Percentiles rank a stretch among this genome's conserved stretches.
These are phyloP conservation scores for Albizia julibrissin DNA, from an alignment of 306 rosid genomes.

Conservation along the genomic window DNA sequence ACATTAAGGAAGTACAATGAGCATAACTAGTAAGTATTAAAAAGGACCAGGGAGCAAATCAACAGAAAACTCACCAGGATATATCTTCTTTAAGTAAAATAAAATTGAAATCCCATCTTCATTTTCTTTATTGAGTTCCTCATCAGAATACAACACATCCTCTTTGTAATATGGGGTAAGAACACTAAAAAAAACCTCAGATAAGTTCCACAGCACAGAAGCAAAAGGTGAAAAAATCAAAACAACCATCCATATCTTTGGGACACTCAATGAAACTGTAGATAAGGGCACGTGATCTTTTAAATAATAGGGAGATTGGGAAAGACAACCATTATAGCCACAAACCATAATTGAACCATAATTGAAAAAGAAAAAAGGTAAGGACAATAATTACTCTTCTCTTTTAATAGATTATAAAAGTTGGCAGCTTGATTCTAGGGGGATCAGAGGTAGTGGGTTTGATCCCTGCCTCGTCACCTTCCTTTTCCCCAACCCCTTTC, in stretches of 20 bases:
- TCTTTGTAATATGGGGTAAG: conserved; percentile 94
- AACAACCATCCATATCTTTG: conserved; percentile 4
- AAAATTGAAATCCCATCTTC: conserved; percentile 94
- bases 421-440: background rate
- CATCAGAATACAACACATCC: conserved; percentile 75
- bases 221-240: background rate
- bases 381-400: background rate
- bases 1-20: conserved; percentile 31
- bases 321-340: background rate
- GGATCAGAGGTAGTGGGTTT: background rate
- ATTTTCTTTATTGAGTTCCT: conserved; percentile 68
- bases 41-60: conserved; percentile 21
- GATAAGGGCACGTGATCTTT: background rate
- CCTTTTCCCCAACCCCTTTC: background rate
- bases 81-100: conserved; percentile 86
- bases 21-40: conserved; percentile 6
- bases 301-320: background rate
- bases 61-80: conserved; percentile 76
- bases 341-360: background rate
- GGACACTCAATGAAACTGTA: conserved; percentile 9
- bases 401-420: background rate
- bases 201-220: conserved; percentile 32
- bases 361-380: background rate
- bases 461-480: background rate
- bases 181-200: conserved; percentile 62